phyloP scores from a whole-genome alignment of 345 rosid genomes.

The Hypericum androsaemum region DNA sequence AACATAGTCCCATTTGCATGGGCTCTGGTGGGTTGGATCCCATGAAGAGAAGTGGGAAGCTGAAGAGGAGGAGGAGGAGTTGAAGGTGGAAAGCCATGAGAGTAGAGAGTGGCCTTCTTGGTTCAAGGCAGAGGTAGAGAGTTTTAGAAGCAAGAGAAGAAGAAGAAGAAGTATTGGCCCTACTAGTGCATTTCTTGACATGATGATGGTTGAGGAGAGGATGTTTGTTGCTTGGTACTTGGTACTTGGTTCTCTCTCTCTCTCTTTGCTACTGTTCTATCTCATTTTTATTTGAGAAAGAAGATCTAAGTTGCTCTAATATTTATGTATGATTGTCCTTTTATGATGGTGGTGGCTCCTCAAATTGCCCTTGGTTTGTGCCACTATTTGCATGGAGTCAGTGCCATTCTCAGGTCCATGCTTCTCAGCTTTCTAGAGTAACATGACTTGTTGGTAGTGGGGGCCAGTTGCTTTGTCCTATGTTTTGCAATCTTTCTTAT shows the following conservation, averaged over 20 bases:
- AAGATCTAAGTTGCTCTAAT: no score
- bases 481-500: no score
- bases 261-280: slow-evolving; percentile 31
- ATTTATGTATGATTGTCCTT: slow-evolving; percentile 6
- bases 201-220: slow-evolving; percentile 17
- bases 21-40: slow-evolving; percentile 43
- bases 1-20: slow-evolving; percentile 56
- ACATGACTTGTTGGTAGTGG: slow-evolving; percentile 1
- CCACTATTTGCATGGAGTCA: no score
- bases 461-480: no score
- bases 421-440: neutral
- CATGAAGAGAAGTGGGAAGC: slow-evolving; percentile 52
- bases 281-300: slow-evolving; percentile 11
- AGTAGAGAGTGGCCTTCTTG: slow-evolving; percentile 60
- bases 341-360: slow-evolving; percentile 12
- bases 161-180: no score
- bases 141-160: slow-evolving; percentile 35
- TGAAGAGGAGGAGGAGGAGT: slow-evolving; percentile 38
- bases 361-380: neutral
- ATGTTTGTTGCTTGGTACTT: no score
- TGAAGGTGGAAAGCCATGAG: slow-evolving; percentile 61
- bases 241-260: no score
- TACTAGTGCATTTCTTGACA: slow-evolving; percentile 41
- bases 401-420: neutral
- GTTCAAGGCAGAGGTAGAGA: slow-evolving; percentile 40